A percentile compares a stretch with the other conserved stretches of the same genome.
Evolutionary conservation across 2,329 filamentous ascomycete species (phyloP).

Genomic region (Neurospora sp.): DNA sequence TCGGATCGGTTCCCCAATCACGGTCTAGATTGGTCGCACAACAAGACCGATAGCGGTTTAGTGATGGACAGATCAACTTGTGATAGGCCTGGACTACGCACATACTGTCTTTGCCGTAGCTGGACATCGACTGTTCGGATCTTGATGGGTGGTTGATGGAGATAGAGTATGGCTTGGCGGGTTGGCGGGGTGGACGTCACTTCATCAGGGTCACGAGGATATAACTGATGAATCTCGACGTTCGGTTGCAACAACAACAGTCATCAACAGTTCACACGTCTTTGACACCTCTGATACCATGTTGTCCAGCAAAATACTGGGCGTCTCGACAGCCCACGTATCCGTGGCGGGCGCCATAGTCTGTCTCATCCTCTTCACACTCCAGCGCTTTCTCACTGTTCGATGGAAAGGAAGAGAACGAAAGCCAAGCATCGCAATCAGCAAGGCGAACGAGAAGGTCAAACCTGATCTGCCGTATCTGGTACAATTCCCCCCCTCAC

Average conservation of each 20-base stretch:
- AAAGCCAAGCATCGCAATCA: background rate
- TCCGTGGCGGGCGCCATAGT: background rate
- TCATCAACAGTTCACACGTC: background rate
- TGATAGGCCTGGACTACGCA: too few relatives aligned
- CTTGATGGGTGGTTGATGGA: background rate
- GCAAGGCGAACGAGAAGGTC: background rate
- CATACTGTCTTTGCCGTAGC: background rate
- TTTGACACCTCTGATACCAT: background rate
- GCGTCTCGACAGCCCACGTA: background rate
- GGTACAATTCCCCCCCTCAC: conserved; percentile 11
- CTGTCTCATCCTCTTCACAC: background rate
- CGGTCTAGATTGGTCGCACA: background rate
- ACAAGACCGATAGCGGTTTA: background rate
- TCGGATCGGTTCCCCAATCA: background rate
- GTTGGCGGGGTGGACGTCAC: background rate
- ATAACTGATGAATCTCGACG: background rate
- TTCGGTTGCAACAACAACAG: background rate
- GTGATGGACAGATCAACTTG: background rate
- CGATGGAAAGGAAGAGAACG: background rate
- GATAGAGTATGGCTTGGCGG: background rate
- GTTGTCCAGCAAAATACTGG: background rate
- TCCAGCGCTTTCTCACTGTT: background rate
- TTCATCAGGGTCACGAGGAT: too few relatives aligned
- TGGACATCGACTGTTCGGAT: background rate
- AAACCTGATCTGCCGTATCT: conserved; percentile 3